Evolutionary conservation across 1,284 basidiomycete genomes (phyloP).

Genomic region (Sanghuangporus weigelae): DNA sequence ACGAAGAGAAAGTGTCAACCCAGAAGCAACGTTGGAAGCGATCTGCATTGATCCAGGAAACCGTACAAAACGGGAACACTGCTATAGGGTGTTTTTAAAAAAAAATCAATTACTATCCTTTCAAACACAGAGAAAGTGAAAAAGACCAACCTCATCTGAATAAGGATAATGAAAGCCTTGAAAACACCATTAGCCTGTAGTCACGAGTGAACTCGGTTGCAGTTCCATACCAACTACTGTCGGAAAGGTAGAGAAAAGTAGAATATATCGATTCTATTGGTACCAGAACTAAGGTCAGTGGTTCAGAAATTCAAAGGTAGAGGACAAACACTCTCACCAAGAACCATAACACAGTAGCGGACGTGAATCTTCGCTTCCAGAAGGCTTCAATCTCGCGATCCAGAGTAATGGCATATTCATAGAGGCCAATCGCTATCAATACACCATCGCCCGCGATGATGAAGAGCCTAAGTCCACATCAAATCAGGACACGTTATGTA

Average conservation of each 20-base stretch:
- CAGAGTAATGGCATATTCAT: slow-evolving; percentile 14
- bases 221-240: neutral
- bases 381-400: slow-evolving; percentile 10
- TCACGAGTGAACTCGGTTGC: too few species aligned
- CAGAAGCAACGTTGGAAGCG: slow-evolving; percentile 12
- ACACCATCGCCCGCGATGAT: neutral
- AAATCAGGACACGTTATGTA: neutral
- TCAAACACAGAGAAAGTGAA: neutral
- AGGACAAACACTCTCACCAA: neutral
- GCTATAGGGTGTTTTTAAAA: slow-evolving; percentile 1
- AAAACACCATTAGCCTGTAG: neutral
- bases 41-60: slow-evolving; percentile 16
- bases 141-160: neutral
- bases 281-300: neutral
- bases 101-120: neutral
- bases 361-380: slow-evolving; percentile 12
- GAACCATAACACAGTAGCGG: slow-evolving; percentile 12
- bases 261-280: slow-evolving; percentile 8
- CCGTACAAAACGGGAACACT: slow-evolving; percentile 14
- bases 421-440: slow-evolving; percentile 4
- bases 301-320: neutral
- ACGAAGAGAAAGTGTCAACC: slow-evolving; percentile 12
- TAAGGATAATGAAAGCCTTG: slow-evolving; percentile 3
- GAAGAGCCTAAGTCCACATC: neutral
- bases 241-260: slow-evolving; percentile 2